phyloP scores from a whole-genome alignment of 306 rosid genomes.

The Sphenostylis stenocarpa region DNA sequence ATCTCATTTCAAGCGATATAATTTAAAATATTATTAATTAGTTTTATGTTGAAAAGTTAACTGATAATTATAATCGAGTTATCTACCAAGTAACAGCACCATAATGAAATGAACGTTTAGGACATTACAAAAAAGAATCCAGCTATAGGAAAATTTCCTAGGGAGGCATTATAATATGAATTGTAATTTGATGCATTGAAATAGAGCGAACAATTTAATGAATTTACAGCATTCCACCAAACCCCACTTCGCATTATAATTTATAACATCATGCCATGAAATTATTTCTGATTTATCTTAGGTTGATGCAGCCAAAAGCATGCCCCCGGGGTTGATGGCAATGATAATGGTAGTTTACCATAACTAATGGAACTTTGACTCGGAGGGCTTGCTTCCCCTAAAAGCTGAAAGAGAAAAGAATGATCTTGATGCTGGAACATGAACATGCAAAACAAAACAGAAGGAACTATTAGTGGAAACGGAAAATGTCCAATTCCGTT shows the following conservation, averaged over 20 bases:
- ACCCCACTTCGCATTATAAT: constrained; percentile 20
- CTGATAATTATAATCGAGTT: not conserved
- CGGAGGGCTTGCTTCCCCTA: constrained; percentile 72
- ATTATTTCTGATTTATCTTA: constrained; percentile 25
- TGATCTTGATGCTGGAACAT: constrained; percentile 81
- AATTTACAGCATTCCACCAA: constrained; percentile 41
- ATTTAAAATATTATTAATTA: too few relatives aligned
- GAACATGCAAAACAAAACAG: constrained; percentile 28
- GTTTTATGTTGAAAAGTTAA: too few relatives aligned
- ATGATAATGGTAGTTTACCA: constrained; percentile 10
- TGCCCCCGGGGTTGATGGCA: constrained; percentile 29
- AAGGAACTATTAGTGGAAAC: constrained; percentile 20
- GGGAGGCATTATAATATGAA: constrained; percentile 17
- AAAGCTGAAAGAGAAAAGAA: constrained; percentile 99
- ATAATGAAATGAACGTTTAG: constrained; percentile 20
- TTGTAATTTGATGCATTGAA: constrained; percentile 18
- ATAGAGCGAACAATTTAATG: constrained; percentile 32
- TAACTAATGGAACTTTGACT: constrained; percentile 45
- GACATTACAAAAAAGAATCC: constrained; percentile 29
- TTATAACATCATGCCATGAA: constrained; percentile 10
- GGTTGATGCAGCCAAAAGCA: constrained; percentile 28
- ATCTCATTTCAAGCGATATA: too few relatives aligned
- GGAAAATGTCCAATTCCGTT: constrained; percentile 6
- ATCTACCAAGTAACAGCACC: constrained; percentile 1
- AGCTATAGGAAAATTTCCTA: constrained; percentile 19